Evolutionary conservation across 371 early-diverging fungal genomes (phyloP).

Genomic region (Rhizomucor pusillus): DNA sequence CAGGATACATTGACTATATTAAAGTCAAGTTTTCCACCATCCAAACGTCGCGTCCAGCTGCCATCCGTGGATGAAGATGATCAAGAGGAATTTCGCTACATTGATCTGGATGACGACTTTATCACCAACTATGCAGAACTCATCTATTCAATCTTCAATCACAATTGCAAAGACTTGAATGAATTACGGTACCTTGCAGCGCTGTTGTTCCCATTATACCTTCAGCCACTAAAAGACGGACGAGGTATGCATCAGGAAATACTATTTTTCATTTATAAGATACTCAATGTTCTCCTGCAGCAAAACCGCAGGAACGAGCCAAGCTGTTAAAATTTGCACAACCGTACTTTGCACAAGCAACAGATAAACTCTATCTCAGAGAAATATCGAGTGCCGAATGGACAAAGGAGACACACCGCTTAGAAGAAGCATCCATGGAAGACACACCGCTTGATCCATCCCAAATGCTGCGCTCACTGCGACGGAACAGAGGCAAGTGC

Average conservation of each 20-base stretch:
- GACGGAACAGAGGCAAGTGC: too few species aligned
- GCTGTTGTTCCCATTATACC: conserved; percentile 77
- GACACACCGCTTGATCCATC: too few species aligned
- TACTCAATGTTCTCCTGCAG: conserved; percentile 11
- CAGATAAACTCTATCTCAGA: conserved; percentile 79
- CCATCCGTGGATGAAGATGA: conserved; percentile 4
- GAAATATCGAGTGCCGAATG: conserved; percentile 86
- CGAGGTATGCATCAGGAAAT: conserved; percentile 40
- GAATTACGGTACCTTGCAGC: conserved; percentile 82
- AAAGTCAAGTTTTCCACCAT: conserved; percentile 58
- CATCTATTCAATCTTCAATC: conserved; percentile 72
- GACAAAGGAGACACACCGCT: conserved; percentile 46
- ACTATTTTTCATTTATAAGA: not conserved
- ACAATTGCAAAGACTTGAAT: conserved; percentile 78
- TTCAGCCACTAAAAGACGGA: conserved; percentile 75
- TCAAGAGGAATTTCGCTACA: conserved; percentile 11
- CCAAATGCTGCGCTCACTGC: not conserved
- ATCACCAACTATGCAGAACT: conserved; percentile 67
- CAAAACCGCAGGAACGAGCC: conserved; percentile 53
- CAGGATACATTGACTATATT: conserved; percentile 72
- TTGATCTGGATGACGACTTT: conserved; percentile 56
- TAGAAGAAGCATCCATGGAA: not conserved
- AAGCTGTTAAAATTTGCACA: conserved; percentile 73
- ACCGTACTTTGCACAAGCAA: conserved; percentile 75
- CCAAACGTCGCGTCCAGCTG: conserved; percentile 10